Evolutionary conservation across 495 filamentous ascomycete species (phyloP), one percentile per base, ranked within the genome.

Genomic region (Staphylotrichum longicolle): DNA sequence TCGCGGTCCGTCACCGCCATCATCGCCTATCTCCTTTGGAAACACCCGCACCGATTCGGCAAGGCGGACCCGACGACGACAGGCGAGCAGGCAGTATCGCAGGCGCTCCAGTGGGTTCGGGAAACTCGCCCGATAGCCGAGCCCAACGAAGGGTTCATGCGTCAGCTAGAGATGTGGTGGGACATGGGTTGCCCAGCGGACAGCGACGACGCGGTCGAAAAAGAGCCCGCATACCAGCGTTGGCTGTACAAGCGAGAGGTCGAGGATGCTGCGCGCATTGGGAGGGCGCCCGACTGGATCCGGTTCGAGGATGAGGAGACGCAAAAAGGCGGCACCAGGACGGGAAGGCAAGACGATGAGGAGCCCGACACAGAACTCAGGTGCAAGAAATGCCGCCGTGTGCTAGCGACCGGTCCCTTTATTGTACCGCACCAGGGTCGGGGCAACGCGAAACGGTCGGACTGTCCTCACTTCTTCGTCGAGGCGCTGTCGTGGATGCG

Each of bases 401-500:
- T 81, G 34, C 71, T 82, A 34, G 76, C 73, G 8, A 78, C 73
- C 1, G 63, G 68, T 8, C 67, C 66, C 10, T 82, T 81, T 41
- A 64, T 81, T 11, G 68, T 80, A 0, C 65, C 69, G 11, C 79
- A 82, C 46, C 65, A 64, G 34, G 70, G 72, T 39, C 37, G 53
- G 39, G 58, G 58, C 45, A 63, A 64, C 34, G 30, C 47, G 14
- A 64, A 66, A 58, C 71, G 39, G 68, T 75, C 66, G 0, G 64
- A 61, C 33, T 98, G 93, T 67, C 85, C 88, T 5, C 94, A 98
- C 69, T 81, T 91, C 62, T 97, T 96, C 73, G 71, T 98, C 56
- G 91, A 96, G 58, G 91, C 92, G 3, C 80, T 98, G 20, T 89
- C 87, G 20, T 98, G 93, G 95, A 98, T 98, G 94, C 84, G 88